Conservation (phyloP, 2,329 filamentous ascomycete genomes). For the Arthroderma sp. region DNA sequence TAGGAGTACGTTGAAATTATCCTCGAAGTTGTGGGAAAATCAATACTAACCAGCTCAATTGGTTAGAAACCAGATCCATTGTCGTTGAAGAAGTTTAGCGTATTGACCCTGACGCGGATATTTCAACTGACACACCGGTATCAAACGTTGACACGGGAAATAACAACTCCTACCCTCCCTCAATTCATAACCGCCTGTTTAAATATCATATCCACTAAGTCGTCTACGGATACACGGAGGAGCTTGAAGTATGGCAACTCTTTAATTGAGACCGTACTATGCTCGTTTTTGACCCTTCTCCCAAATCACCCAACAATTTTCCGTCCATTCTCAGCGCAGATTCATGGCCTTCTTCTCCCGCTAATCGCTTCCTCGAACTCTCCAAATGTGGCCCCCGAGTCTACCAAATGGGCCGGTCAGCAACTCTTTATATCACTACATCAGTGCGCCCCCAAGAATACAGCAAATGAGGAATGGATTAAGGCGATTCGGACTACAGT, state of each 20-base stretch:
- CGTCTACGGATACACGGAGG: slow-evolving; percentile 24
- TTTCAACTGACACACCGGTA: slow-evolving; percentile 73
- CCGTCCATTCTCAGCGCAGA: slow-evolving; percentile 59
- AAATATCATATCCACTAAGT: slow-evolving; percentile 46
- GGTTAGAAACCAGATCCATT: slow-evolving; percentile 61
- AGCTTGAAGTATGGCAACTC: slow-evolving; percentile 32
- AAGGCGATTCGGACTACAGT: slow-evolving; percentile 53
- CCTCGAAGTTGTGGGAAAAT: neutral
- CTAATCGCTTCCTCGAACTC: slow-evolving; percentile 55
- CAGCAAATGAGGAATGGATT: slow-evolving; percentile 65
- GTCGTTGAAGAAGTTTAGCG: slow-evolving; percentile 61
- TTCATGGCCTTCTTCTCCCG: slow-evolving; percentile 48
- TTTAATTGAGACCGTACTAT: slow-evolving; percentile 56
- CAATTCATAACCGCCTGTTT: slow-evolving; percentile 62
- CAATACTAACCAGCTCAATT: neutral
- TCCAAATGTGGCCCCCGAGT: slow-evolving; percentile 37
- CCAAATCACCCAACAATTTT: slow-evolving; percentile 75
- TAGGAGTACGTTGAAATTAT: slow-evolving; percentile 45
- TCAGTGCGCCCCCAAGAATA: slow-evolving; percentile 69
- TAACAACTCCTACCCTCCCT: slow-evolving; percentile 71
- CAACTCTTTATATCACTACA: slow-evolving; percentile 59
- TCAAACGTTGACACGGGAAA: slow-evolving; percentile 71
- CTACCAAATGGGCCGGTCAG: slow-evolving; percentile 48
- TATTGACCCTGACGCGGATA: slow-evolving; percentile 69
- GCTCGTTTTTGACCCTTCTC: slow-evolving; percentile 58